Base-by-base conservation (phyloP, 495 filamentous ascomycete genomes). In the Aspergillus asperescens region DNA sequence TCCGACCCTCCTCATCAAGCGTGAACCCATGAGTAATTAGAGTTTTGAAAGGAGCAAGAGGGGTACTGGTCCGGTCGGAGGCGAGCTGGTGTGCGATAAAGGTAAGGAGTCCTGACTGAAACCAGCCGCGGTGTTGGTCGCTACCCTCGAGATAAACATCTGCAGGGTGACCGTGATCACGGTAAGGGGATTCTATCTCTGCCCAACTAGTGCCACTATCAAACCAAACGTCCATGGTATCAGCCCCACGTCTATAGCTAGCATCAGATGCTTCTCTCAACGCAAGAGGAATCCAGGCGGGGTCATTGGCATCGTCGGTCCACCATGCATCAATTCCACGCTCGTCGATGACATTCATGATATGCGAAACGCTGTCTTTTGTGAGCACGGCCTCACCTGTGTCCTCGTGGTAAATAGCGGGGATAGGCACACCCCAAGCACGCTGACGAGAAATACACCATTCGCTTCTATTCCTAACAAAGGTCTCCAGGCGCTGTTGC, bases 211-310 rank as follows among this genome's bases (percentile, higher is more conserved):
- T 96, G 5, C 93, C 93, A 57, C 92, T 96, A 66, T 99, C 93
- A 61, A 97, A 97, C 93, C 93, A 99, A 19, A 99, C 93, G 69
- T 99, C 93, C 93, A 99, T 97, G 0, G 93, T 99, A 58, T 99
- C 94, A n/a, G 73, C 85, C 16, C 93, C 92, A 49, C 93, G 84
- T 54, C 77, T 70, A 56, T 83, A 93, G 10, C 66, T 65, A 13
- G 58, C 28, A 4, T 53, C 52, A 2, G 64, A 51, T 8, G 70
- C 47, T 46, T 73, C 61, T 40, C 69, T 62, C 0, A 93, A 68
- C 10, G 73, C 71, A 23, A 77, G 68, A 12, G 82, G 83, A 47
- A 90, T 73, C 90, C 90, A 96, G 13, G 77, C 80, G 18, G 74
- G 66, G 31, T 94, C 88, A 58, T 89, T 77, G 13, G 78, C 76